Base-by-base conservation (phyloP, 495 filamentous ascomycete species). In the Endocarpon pusillum region DNA sequence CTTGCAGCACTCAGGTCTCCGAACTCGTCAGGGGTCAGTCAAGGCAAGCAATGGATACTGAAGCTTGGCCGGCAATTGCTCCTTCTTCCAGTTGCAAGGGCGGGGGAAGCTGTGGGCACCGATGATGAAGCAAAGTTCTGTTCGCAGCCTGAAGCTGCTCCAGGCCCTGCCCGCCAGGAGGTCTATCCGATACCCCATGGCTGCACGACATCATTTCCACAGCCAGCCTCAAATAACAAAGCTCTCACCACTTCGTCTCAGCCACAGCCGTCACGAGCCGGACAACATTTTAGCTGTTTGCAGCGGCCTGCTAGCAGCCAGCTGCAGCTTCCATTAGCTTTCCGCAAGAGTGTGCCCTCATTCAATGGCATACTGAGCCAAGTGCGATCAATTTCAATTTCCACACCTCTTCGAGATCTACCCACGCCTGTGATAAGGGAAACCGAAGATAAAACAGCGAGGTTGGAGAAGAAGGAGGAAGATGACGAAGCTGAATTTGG, bases 401-500 rank as follows among this genome's bases (percentile, higher is more conserved):
- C 5, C 5, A 31, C 28, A n/a, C 14, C 12, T 14, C 28, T 7
- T 7, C 14, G 12, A 31, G 12, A 31, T n/a, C 28, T 31, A 5
- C 28, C 40, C 4, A 21, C 37, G 0, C 38, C 39, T 23, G 27
- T 44, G 33, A 6, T 34, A 5, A 44, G 43, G 24, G 47, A 40
- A 22, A 14, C 37, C 42, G 34, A 36, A 36, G 34, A 20, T 36
- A 17, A 39, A 44, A 19, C 14, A 44, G 31, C 19, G 24, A 42
- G 6, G 22, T 33, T 31, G 37, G 45, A 30, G 49, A n/a, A 54
- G 4, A 52, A 49, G 23, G 44, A 53, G 30, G 43, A 66, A 18
- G 63, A 67, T 33, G 60, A 66, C n/a, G 62, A 66, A n/a, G 47
- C 65, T 42, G 73, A 64, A 20, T 81, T 81, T 46, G 66, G 60